phyloP scores from a whole-genome alignment of 306 rosid species.

The Cyclanthera cordifolia region DNA sequence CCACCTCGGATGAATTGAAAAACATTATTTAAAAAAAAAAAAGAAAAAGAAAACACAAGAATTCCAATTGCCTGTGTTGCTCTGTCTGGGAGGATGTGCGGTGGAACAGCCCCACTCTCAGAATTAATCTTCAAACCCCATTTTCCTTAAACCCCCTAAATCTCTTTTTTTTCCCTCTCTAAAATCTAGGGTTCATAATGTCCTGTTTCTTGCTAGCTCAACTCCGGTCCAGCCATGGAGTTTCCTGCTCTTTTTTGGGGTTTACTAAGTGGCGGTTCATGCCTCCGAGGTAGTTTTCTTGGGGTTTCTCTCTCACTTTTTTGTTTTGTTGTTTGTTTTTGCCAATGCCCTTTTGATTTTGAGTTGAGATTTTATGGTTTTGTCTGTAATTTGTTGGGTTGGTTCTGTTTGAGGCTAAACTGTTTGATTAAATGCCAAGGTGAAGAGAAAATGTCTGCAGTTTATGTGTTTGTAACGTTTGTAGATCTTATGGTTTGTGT shows the following conservation, averaged over 20 bases:
- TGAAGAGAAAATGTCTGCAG: too few relatives aligned
- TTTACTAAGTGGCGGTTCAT: background rate
- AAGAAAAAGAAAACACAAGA: too few relatives aligned
- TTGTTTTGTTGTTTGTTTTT: background rate
- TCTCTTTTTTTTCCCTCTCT: too few relatives aligned
- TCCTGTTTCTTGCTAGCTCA: background rate
- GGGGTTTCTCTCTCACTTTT: background rate
- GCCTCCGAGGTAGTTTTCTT: background rate
- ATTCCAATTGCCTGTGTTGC: too few relatives aligned
- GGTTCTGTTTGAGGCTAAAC: background rate
- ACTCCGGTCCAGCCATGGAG: background rate
- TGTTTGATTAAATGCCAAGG: background rate
- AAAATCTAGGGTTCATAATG: constrained; percentile 4
- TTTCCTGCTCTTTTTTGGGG: background rate
- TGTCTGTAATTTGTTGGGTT: background rate
- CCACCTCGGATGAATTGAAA: background rate
- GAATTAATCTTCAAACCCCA: background rate
- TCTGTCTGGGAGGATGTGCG: constrained; percentile 8
- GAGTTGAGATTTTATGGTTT: background rate
- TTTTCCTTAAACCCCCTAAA: too few relatives aligned
- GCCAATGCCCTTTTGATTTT: background rate
- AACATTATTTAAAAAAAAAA: background rate
- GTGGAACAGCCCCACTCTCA: constrained; percentile 4
- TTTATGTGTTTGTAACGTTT: background rate
- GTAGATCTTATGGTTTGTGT: background rate